Evolutionary conservation across 2,329 filamentous ascomycete genomes (phyloP), one percentile per base, ranked within the genome.

Genomic region (Basipetospora chlamydospora): DNA sequence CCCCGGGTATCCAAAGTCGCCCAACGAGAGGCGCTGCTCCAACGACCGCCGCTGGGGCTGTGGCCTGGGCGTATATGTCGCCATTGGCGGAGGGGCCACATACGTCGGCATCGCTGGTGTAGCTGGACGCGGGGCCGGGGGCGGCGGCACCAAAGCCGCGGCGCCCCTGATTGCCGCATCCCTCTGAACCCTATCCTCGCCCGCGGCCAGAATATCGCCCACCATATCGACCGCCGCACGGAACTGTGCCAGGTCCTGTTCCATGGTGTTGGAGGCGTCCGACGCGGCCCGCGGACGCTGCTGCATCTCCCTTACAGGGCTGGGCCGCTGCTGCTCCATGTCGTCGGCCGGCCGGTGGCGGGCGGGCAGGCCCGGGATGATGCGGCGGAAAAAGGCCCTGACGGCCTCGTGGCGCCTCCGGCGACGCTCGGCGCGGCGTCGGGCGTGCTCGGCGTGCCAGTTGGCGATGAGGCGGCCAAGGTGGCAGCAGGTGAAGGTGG

Each of bases 171-270:
- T n/a, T n/a, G n/a, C n/a, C n/a, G n/a, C n/a, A n/a, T n/a, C n/a
- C n/a, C n/a, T n/a, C n/a, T n/a, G n/a, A n/a, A n/a, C n/a, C n/a
- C n/a, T n/a, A n/a, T 64, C 61, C 38, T 21, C 35, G 35, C 64
- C 63, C 2, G 57, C 60, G 5, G 59, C 52, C 16, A 68, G 55
- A 35, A 70, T 53, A 28, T 61, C 58, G 28, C 58, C 59, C 1
- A 70, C 61, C 30, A 66, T 52, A 5, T 55, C 54, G 6, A 63
- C 63, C 2, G 59, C 64, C 35, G 56, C 55, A 2, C 64, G 57
- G 48, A 70, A 63, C 33, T 59, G 54, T 3, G 62, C 58, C 42
- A 70, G 58, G 45, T 67, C 64, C 44, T 66, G 57, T 43, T 64
- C 61, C 58, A 68, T 63, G 3, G 59, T 59, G 9, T 45, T 56